phyloP scores from a whole-genome alignment of 2,329 filamentous ascomycete genomes.

The Zasmidium cellare region DNA sequence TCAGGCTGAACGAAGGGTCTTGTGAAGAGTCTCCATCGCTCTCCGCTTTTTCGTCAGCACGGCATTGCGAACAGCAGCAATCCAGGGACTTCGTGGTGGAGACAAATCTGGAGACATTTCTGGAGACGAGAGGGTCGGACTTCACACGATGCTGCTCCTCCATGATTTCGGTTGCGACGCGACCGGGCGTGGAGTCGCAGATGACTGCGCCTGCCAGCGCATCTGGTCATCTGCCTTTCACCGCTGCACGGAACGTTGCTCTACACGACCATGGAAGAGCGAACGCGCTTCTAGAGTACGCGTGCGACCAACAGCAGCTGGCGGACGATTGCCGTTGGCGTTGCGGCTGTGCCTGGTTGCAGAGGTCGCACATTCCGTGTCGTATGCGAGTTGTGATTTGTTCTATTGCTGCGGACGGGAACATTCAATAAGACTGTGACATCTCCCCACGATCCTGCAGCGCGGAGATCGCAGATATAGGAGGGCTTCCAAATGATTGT shows the following conservation, averaged over 20 bases:
- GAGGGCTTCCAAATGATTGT: background rate
- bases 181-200: background rate
- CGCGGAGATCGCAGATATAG: background rate
- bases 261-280: background rate
- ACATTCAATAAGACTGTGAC: slow-evolving; percentile 1
- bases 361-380: slow-evolving; percentile 13
- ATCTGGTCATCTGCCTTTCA: slow-evolving; percentile 9
- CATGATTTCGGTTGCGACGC: slow-evolving; percentile 5
- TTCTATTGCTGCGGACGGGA: background rate
- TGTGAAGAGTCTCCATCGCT: background rate
- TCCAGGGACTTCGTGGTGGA: background rate
- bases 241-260: slow-evolving; percentile 5
- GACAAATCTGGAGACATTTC: background rate
- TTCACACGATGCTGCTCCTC: background rate
- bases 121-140: background rate
- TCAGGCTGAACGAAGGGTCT: background rate
- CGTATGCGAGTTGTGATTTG: slow-evolving; percentile 13
- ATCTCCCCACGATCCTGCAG: background rate
- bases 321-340: slow-evolving; percentile 3
- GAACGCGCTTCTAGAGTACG: slow-evolving; percentile 9
- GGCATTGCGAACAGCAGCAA: background rate
- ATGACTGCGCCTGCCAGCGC: slow-evolving; percentile 7
- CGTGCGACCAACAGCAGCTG: slow-evolving; percentile 9
- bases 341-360: slow-evolving; percentile 19
- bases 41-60: slow-evolving; percentile 1